Base-by-base conservation (phyloP, 2,329 filamentous ascomycete genomes). In the Aulographum hederae region DNA sequence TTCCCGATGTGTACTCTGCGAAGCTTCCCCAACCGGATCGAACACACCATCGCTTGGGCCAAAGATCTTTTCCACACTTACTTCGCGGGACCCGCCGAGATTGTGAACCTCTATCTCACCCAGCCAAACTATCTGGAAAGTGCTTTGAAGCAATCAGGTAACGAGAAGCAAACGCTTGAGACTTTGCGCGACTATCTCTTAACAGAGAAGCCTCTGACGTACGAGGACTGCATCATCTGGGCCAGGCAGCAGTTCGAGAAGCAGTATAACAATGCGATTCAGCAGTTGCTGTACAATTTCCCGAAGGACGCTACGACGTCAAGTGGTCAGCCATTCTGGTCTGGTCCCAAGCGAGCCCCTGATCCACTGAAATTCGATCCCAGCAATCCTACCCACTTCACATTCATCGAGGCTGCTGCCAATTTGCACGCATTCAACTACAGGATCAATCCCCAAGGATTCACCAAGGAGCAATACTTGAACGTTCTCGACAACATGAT, bases 1-100 rank as follows among this genome's bases (percentile, higher is more conserved):
- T 95, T 98, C 67, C 89, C 89, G 1, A 95, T 95, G 85, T 98
- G 89, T 55, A 95, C 89, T 4, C 67, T 98, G 38, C 73, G 81
- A 48, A 94, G 85, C 56, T 98, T 98, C 65, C 89, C 89, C 36
- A 98, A 98, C 65, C 78, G 78, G 46, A 98, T 98, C 46, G 85
- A 98, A 58, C 89, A 98, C 56, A 95, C 89, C 1, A 98, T 98
- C 52, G 89, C 89, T 3, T 98, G 89, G 89, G 77, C 85, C 25
- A 81, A 91, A 46, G 89, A 95, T 53, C 69, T 93, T 41, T 98
- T 98, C 57, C 84, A 95, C 58, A 77, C 75, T 18, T 82, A 77
- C 43, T 98, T 95, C 46, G 84, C 92, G 43, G 89, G 86, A 44
- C 84, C 84, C 19, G 79, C 89, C 0, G 84, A 95, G 56, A 79